Conservation (phyloP, 2,329 filamentous ascomycete species). For the Penicillium vulpinum region DNA sequence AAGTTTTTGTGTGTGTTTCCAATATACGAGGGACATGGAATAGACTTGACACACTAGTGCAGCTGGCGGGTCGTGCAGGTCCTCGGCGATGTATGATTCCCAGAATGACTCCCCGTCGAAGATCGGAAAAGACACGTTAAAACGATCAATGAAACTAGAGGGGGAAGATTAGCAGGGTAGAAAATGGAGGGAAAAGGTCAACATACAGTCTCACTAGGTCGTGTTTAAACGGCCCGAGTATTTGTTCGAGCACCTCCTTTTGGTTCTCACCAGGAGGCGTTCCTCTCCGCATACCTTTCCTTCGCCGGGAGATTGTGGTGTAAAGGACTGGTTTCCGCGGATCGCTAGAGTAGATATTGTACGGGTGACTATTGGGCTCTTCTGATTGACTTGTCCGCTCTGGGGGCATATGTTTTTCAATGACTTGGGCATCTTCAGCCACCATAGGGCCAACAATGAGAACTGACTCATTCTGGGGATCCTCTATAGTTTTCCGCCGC, state of each 20-base stretch:
- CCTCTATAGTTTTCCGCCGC: conserved; percentile 35
- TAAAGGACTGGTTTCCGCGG: conserved; percentile 49
- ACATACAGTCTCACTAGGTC: conserved; percentile 55
- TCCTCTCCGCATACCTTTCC: conserved; percentile 49
- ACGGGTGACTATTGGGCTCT: conserved; percentile 47
- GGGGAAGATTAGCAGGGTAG: background rate
- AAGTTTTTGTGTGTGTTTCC: conserved; percentile 52
- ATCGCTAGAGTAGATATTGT: conserved; percentile 53
- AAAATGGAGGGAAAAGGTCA: background rate
- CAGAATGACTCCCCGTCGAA: conserved; percentile 58
- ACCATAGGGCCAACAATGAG: conserved; percentile 62
- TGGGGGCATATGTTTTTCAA: conserved; percentile 59
- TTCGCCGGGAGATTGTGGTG: conserved; percentile 52
- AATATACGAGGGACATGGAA: conserved; percentile 59
- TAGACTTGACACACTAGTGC: conserved; percentile 60
- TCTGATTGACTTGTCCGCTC: conserved; percentile 40
- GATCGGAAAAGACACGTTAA: conserved; percentile 63
- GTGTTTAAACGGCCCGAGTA: conserved; percentile 56
- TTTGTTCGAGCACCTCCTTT: conserved; percentile 58
- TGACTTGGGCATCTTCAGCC: conserved; percentile 60
- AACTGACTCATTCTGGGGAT: conserved; percentile 45
- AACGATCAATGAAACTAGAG: conserved; percentile 55
- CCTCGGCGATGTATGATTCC: conserved; percentile 48
- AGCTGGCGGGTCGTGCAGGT: conserved; percentile 54
- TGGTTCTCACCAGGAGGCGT: conserved; percentile 50